Base-by-base conservation (phyloP, 1,139 yeast genomes). In the Candida freyschussii region DNA sequence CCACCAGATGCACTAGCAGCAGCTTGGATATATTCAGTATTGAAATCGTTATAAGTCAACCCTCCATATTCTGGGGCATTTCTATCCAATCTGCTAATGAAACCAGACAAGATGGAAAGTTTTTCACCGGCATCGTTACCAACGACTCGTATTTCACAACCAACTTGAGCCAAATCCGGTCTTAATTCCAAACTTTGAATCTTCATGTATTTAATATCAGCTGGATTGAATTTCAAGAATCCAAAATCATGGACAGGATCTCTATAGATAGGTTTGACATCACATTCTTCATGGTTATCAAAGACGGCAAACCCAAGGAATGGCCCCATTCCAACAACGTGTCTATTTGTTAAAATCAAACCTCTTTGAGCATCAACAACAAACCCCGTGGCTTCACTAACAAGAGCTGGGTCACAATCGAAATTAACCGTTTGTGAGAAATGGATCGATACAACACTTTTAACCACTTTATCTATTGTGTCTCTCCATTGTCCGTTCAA, bases 91-190 rank as follows among this genome's bases (percentile, higher is more conserved):
- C 96, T 74, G 29, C 94, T 80, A 33, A 89, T 87, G 56, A 87
- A 85, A 21, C 96, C 96, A 3, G 95, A 76, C 44, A 87, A 63
- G 51, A 89, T 89, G 29, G 94, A 81, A 35, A 89, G 65, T 58
- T 87, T 87, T 57, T 89, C 96, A 53, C 96, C 96, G 6, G 95
- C 95, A 63, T 89, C 96, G 58, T 89, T 89, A 65, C 96, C 96
- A 27, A 87, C 89, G 21, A 89, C 96, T 54, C 96, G 71, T 49
- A 89, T 87, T 55, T 89, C 96, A 24, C 87, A 78, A 22, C 96
- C 96, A 14, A 89, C 86, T 50, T 73, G 71, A 17, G 96, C 96
- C 39, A 81, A 63, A 15, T 85, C 89, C 0, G 97, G 97, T 41
- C 72, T 69, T 39, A 89, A 64, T 29, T 73, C 72, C 33, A 89